Evolutionary conservation across 2,329 filamentous ascomycete genomes (phyloP).

Genomic region (Colletotrichum sp.): DNA sequence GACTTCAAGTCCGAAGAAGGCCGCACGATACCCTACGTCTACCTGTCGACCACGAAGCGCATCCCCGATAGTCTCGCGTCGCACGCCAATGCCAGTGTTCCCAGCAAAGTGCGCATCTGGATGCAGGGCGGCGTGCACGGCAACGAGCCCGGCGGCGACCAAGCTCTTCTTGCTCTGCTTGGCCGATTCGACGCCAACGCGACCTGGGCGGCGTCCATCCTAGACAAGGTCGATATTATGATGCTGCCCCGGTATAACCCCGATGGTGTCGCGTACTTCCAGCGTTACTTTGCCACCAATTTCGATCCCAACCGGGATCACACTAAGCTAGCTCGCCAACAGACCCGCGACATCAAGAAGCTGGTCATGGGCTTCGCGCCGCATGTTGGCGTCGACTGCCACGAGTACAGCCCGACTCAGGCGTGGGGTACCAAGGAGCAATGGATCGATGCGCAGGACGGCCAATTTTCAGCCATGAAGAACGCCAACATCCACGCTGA

Average conservation of each 20-base stretch:
- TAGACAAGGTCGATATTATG: constrained; percentile 32
- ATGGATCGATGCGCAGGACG: constrained; percentile 29
- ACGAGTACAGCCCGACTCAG: constrained; percentile 31
- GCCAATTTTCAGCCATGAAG: constrained; percentile 36
- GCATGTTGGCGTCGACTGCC: constrained; percentile 36
- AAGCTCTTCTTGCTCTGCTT: constrained; percentile 32
- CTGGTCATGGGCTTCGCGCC: constrained; percentile 30
- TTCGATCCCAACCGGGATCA: constrained; percentile 38
- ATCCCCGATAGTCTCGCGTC: not conserved
- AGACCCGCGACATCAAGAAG: constrained; percentile 34
- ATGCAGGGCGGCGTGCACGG: constrained; percentile 37
- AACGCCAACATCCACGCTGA: constrained; percentile 35
- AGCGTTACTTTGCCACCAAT: constrained; percentile 31
- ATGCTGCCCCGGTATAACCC: constrained; percentile 36
- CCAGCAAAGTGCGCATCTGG: constrained; percentile 33
- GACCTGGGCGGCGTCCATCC: constrained; percentile 31
- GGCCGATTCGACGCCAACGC: constrained; percentile 33
- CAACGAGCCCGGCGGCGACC: constrained; percentile 36
- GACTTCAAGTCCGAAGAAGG: constrained; percentile 27
- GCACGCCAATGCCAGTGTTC: constrained; percentile 13
- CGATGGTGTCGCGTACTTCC: constrained; percentile 38
- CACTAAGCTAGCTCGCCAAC: constrained; percentile 34
- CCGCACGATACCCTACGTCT: constrained; percentile 26
- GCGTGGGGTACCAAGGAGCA: constrained; percentile 26
- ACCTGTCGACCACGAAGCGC: constrained; percentile 11